phyloP scores from a whole-genome alignment of 2,329 filamentous ascomycete species.

The Akanthomyces uredinophilus region DNA sequence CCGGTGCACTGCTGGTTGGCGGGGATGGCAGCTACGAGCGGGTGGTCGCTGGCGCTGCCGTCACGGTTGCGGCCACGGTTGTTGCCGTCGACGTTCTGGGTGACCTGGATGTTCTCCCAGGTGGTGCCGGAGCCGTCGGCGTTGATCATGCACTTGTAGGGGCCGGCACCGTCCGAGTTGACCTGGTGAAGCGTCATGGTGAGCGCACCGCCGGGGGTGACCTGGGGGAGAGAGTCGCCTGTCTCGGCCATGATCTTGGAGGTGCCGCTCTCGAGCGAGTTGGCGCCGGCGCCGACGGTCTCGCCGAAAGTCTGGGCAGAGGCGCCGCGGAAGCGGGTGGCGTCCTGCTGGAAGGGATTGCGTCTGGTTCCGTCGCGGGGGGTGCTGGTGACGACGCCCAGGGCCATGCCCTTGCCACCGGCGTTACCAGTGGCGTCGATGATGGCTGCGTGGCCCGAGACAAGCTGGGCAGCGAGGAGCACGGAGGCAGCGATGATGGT shows the following conservation, averaged over 20 bases:
- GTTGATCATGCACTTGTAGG: conserved; percentile 62
- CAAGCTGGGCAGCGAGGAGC: conserved; percentile 49
- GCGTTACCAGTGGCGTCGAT: conserved; percentile 51
- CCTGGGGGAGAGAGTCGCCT: conserved; percentile 53
- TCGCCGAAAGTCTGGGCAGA: conserved; percentile 50
- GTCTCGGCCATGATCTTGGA: conserved; percentile 52
- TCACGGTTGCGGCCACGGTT: conserved; percentile 36
- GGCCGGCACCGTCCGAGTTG: conserved; percentile 61
- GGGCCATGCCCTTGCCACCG: conserved; percentile 50
- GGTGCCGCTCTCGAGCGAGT: conserved; percentile 53
- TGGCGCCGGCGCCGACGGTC: conserved; percentile 52
- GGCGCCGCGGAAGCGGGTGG: conserved; percentile 55
- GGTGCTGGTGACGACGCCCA: conserved; percentile 48
- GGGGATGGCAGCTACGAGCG: conserved; percentile 55
- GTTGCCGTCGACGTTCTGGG: conserved; percentile 28
- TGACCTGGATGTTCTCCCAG: conserved; percentile 52
- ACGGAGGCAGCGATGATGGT: conserved; percentile 38
- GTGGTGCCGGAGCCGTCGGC: conserved; percentile 49
- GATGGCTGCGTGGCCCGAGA: conserved; percentile 58
- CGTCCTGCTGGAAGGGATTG: conserved; percentile 59
- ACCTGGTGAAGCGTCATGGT: conserved; percentile 63
- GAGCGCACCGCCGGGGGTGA: conserved; percentile 51
- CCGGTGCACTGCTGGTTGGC: conserved; percentile 53
- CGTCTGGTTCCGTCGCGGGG: conserved; percentile 58
- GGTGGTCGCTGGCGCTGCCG: conserved; percentile 38